Evolutionary conservation across 2,329 filamentous ascomycete species (phyloP).

Genomic region (Claviceps arundinis): DNA sequence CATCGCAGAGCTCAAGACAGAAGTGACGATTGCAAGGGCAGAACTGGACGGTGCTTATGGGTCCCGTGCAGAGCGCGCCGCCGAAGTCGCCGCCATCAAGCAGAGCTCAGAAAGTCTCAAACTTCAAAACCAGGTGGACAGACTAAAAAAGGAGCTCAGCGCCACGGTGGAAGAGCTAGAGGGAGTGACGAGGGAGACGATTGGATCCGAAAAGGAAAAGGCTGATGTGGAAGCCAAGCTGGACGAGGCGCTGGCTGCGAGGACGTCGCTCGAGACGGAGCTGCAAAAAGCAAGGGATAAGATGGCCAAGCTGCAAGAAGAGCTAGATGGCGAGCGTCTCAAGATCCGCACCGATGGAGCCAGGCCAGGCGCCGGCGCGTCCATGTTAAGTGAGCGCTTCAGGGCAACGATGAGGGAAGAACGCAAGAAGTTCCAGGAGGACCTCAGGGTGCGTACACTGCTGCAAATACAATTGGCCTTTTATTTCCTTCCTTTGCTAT

Average conservation of each 20-base stretch:
- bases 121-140: constrained; percentile 34
- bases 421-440: constrained; percentile 43
- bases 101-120: constrained; percentile 30
- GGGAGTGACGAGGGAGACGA: constrained; percentile 38
- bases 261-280: constrained; percentile 28
- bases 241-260: constrained; percentile 16
- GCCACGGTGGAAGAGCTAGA: constrained; percentile 39
- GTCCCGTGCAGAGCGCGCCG: constrained; percentile 43
- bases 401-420: constrained; percentile 42
- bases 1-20: constrained; percentile 46
- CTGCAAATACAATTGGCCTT: background rate
- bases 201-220: constrained; percentile 37
- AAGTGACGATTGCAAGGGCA: constrained; percentile 45
- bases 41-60: constrained; percentile 51
- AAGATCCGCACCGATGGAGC: constrained; percentile 24
- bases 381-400: constrained; percentile 44
- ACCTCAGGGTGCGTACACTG: constrained; percentile 29
- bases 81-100: constrained; percentile 42
- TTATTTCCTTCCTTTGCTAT: background rate
- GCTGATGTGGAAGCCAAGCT: constrained; percentile 28
- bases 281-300: constrained; percentile 22
- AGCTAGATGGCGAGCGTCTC: constrained; percentile 37
- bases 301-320: constrained; percentile 32
- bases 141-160: constrained; percentile 36
- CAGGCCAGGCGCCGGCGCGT: constrained; percentile 29